A percentile compares a stretch with the other conserved stretches of the same genome.
Evolutionary conservation across 2,329 filamentous ascomycete species (phyloP).

Genomic region (Aspergillus phoenicis): DNA sequence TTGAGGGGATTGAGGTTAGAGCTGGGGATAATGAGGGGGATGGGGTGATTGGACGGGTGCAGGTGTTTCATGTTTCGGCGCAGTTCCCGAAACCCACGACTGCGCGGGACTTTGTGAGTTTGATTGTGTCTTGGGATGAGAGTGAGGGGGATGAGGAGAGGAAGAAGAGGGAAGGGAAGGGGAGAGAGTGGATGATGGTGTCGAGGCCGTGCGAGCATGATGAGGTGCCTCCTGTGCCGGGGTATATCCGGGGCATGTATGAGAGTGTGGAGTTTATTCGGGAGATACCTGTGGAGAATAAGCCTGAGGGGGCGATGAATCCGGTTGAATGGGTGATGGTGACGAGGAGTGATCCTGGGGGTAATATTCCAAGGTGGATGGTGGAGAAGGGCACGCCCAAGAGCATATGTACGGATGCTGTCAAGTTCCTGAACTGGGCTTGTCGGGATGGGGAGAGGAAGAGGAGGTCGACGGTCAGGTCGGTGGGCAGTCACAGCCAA

Average conservation of each 20-base stretch:
- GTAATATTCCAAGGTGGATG: conserved; percentile 84
- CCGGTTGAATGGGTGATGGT: conserved; percentile 92
- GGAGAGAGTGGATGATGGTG: conserved; percentile 78
- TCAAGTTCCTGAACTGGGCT: conserved; percentile 82
- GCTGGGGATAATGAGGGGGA: not conserved
- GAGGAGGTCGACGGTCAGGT: conserved; percentile 5
- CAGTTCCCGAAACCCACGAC: conserved; percentile 89
- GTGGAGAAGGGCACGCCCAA: conserved; percentile 85
- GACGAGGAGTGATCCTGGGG: conserved; percentile 83
- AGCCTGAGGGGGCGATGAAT: conserved; percentile 49
- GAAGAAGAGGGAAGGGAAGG: conserved; percentile 33
- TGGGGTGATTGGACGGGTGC: conserved; percentile 27
- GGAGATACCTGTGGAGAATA: conserved; percentile 63
- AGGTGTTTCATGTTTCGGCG: conserved; percentile 82
- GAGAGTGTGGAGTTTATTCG: conserved; percentile 91
- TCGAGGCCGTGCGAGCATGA: conserved; percentile 82
- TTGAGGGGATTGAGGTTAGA: conserved; percentile 63
- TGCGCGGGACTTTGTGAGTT: conserved; percentile 82
- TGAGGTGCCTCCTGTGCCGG: conserved; percentile 67
- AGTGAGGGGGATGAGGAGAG: conserved; percentile 13
- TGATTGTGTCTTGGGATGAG: conserved; percentile 67
- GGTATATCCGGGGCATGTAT: conserved; percentile 81
- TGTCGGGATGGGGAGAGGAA: conserved; percentile 49
- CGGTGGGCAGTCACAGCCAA: conserved; percentile 9
- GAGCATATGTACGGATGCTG: conserved; percentile 76